Conservation (phyloP, 2,329 filamentous ascomycete genomes). For the Akanthomyces dipterigenus region DNA sequence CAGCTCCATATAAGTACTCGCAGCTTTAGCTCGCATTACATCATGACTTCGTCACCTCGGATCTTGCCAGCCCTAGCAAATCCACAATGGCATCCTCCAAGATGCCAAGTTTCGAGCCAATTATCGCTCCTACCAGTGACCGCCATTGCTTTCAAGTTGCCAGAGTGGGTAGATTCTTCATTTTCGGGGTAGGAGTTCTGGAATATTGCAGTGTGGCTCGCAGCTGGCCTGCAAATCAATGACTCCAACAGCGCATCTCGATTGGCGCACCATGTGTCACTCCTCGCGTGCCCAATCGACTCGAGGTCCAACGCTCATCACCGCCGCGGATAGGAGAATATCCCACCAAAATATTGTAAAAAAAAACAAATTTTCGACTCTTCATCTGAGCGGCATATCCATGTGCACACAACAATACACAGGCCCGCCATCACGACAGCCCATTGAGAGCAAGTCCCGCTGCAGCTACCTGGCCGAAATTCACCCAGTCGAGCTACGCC, state of each 20-base stretch:
- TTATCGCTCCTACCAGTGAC: too few relatives aligned
- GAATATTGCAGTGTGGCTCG: neutral
- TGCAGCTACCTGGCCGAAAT: conserved; percentile 32
- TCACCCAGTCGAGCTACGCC: conserved; percentile 37
- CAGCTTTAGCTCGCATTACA: conserved; percentile 6
- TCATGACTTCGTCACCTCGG: conserved; percentile 10
- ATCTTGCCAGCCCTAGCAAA: neutral
- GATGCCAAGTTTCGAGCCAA: neutral
- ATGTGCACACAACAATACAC: too few relatives aligned
- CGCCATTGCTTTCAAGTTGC: neutral
- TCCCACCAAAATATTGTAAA: too few relatives aligned
- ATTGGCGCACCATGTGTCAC: neutral
- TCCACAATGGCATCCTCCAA: conserved; percentile 1
- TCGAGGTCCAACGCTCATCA: neutral
- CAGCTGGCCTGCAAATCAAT: neutral
- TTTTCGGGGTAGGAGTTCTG: neutral
- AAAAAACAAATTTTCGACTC: too few relatives aligned
- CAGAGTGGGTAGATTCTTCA: neutral
- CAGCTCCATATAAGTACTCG: conserved; percentile 5
- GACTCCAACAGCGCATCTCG: neutral
- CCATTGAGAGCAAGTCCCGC: conserved; percentile 33
- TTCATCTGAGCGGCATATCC: neutral
- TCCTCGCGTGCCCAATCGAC: neutral
- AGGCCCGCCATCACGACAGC: conserved; percentile 16
- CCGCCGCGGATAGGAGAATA: neutral